Evolutionary conservation across 2,329 filamentous ascomycete species (phyloP), one percentile per base, ranked within the genome.

Genomic region (Samsoniella hepiali): DNA sequence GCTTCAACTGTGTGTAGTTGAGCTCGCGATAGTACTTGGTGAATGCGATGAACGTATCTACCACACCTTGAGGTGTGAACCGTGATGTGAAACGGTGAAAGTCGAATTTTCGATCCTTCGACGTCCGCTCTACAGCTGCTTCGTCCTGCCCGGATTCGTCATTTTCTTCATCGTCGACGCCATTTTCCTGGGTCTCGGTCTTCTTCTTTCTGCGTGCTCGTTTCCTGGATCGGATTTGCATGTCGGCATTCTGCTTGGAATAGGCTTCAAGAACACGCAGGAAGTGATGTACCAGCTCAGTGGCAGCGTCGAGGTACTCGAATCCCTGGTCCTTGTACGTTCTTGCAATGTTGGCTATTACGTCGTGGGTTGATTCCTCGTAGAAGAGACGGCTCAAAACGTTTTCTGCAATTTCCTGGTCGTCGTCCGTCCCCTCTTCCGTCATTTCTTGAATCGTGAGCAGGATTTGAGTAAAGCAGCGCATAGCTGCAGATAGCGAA

Each of bases 321-420:
- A 97, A 95, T 0, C 91, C 91, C 77, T 98, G 95, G 65, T 94
- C 91, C 68, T 96, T 96, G 78, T 96, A 98, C n/a, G 84, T 88
- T 66, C 89, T 84, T 1, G 94, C 82, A 60, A 97, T 90, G 64
- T 88, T 85, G 36, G 94, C 84, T 58, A 99, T 85, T 31, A 91
- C 84, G 66, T 99, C 94, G 71, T 99, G 93, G 0, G 93, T 97
- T 0, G 91, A 86, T 72, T 98, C 93, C 75, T 99, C 95, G 77
- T 99, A 99, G 74, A 99, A 99, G n/a, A 99, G 91, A 65, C 94
- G 91, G 70, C 90, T 96, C 59, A 97, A 86, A 13, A 96, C 97
- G 69, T 99, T 99, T 73, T 99, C 94, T 0, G 95, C 94, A 73
- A 99, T 98, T 69, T 98, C 95, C 72, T 96, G 90, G 68, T 99